These are phyloP conservation scores for Boletus rubroflammeus DNA, from an alignment of 768 basidiomycete species.

Conservation along the genomic window DNA sequence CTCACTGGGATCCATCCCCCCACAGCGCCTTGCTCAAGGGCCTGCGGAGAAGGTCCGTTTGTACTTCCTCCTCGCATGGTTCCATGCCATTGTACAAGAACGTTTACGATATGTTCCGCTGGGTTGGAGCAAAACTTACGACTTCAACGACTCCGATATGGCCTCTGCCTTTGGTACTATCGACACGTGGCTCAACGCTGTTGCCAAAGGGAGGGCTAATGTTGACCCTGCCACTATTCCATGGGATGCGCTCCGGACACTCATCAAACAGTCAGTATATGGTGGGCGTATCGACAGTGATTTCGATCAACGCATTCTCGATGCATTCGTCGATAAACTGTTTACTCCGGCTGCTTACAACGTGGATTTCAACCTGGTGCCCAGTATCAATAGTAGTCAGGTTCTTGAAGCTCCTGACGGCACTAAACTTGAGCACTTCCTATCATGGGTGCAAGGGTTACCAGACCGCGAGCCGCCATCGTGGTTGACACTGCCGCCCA, in stretches of 20 bases:
- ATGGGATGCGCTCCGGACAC: slow-evolving; percentile 90
- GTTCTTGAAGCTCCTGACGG: slow-evolving; percentile 81
- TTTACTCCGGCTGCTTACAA: slow-evolving; percentile 91
- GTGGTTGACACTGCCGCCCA: slow-evolving; percentile 91
- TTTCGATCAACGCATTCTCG: slow-evolving; percentile 89
- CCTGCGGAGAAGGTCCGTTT: slow-evolving; percentile 90
- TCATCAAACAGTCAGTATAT: slow-evolving; percentile 96
- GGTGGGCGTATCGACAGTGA: slow-evolving; percentile 93
- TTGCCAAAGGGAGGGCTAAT: slow-evolving; percentile 86
- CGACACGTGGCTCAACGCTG: slow-evolving; percentile 78
- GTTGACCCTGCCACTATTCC: slow-evolving; percentile 90
- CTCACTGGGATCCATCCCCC: slow-evolving; percentile 71
- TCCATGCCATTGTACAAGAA: slow-evolving; percentile 97
- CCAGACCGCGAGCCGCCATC: slow-evolving; percentile 93
- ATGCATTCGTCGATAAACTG: slow-evolving; percentile 87
- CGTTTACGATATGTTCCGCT: slow-evolving; percentile 93
- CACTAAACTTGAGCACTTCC: slow-evolving; percentile 87
- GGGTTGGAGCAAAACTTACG: slow-evolving; percentile 96
- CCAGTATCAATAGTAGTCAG: slow-evolving; percentile 52
- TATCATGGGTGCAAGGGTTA: slow-evolving; percentile 82
- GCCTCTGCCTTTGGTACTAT: slow-evolving; percentile 89
- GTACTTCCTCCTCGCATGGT: slow-evolving; percentile 97
- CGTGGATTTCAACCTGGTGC: slow-evolving; percentile 87
- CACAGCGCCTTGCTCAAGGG: slow-evolving; percentile 72
- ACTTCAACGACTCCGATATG: slow-evolving; percentile 99